Evolutionary conservation across 148 eudicot species (phyloP).

Genomic region (Heliosperma pusillum): DNA sequence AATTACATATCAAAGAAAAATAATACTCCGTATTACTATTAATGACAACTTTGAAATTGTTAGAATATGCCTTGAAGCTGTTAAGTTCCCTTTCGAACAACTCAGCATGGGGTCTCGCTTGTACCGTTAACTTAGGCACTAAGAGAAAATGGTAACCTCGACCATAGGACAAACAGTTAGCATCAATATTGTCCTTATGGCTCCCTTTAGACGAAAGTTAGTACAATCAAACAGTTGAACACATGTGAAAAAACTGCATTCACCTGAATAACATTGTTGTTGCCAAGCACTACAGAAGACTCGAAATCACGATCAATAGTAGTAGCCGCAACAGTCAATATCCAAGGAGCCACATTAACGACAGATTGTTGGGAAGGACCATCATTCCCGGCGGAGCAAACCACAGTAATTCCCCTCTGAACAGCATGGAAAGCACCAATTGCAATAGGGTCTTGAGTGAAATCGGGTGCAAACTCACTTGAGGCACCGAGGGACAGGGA

Average conservation of each 20-base stretch:
- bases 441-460: slow-evolving; percentile 46
- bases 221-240: too few relatives aligned
- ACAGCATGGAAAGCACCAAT: slow-evolving; percentile 73
- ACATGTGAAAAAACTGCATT: background rate
- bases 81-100: too few relatives aligned
- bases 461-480: slow-evolving; percentile 19
- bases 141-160: too few relatives aligned
- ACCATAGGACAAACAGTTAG: too few relatives aligned
- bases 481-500: slow-evolving; percentile 60
- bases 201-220: too few relatives aligned
- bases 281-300: slow-evolving; percentile 45
- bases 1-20: background rate
- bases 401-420: slow-evolving; percentile 60
- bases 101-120: too few relatives aligned
- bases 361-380: slow-evolving; percentile 47
- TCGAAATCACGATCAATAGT: slow-evolving; percentile 62
- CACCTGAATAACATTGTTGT: slow-evolving; percentile 42
- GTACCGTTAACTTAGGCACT: too few relatives aligned
- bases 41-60: too few relatives aligned
- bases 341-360: slow-evolving; percentile 75
- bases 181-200: too few relatives aligned
- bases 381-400: slow-evolving; percentile 64
- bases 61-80: too few relatives aligned
- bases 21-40: too few relatives aligned
- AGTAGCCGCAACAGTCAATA: slow-evolving; percentile 64